Base-by-base conservation (phyloP, 306 rosid species). In the Alnus rubra region DNA sequence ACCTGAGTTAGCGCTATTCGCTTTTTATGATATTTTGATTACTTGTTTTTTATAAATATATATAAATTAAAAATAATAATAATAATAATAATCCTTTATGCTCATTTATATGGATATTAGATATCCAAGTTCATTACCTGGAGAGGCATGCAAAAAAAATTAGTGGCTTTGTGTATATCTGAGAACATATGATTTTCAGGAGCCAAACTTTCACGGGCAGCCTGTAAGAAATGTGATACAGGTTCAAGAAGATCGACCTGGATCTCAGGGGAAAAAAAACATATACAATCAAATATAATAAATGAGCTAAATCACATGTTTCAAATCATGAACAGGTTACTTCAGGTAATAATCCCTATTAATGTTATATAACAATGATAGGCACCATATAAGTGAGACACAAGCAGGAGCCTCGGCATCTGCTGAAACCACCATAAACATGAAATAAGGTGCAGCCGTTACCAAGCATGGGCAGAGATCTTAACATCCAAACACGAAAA, bases 161-260 rank as follows among this genome's bases (percentile, higher is more conserved):
- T 95, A 58, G 82, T 77, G 44, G 98, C 96, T 80, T 82, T 91
- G 84, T 92, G 92, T 63, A 31, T 54, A 76, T 92, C 90, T 81
- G 92, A 77, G 79, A 74, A 85, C 60, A 68, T 79, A 55, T 76
- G 82, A 84, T 69, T 77, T 81, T 87, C 98, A 45, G 84, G 62
- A 82, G 83, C 82, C 87, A 91, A 82, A 58, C 86, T 90, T 86
- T 89, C 91, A 30, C 96, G 96, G 45, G 99, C 99, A 79, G 94
- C 62, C 83, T 89, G 94, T 76, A 95, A 80, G 80, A 95, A 95
- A 84, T 95, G 99, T 62, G 99, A 88, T 67, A 90, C 99, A 69
- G 99, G 99, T 79, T 95, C 99, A 56, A 95, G 94, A 78, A 95
- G 98, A 87, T 95, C 99, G 71, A 95, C 99, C 99, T 95, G 84